These are phyloP conservation scores for Eucalyptus polybractea DNA, from an alignment of 345 rosid genomes.

Conservation along the genomic window DNA sequence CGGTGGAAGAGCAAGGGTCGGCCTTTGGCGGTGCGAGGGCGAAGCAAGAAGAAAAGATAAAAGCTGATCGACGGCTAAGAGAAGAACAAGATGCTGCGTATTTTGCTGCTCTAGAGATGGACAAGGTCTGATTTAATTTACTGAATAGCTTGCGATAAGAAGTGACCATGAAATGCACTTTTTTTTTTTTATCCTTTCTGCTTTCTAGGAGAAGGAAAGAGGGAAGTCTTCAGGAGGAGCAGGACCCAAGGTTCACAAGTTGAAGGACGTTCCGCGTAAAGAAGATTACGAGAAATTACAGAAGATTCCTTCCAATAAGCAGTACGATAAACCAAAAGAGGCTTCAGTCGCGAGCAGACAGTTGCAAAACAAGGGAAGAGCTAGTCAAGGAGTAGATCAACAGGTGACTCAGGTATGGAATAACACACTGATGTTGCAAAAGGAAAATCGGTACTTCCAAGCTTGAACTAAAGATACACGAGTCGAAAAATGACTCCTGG, in stretches of 20 bases:
- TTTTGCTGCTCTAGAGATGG: slow-evolving; percentile 32
- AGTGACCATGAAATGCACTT: neutral
- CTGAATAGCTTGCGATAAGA: neutral
- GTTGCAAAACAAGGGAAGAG: neutral
- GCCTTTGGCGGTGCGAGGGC: slow-evolving; percentile 24
- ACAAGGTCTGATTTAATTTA: slow-evolving; percentile 9
- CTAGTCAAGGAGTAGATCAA: slow-evolving; percentile 8
- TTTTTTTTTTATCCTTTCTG: neutral
- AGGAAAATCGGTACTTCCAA: neutral
- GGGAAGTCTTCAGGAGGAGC: neutral
- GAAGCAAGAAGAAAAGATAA: slow-evolving; percentile 23
- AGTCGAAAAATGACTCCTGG: neutral
- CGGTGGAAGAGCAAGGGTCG: slow-evolving; percentile 44
- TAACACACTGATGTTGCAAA: neutral
- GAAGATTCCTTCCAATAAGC: slow-evolving; percentile 1
- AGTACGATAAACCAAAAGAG: slow-evolving; percentile 4
- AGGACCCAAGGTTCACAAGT: neutral
- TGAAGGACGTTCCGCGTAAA: slow-evolving; percentile 1
- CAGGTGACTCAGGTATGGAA: slow-evolving; percentile 27
- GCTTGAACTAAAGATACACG: neutral
- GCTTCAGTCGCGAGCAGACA: neutral
- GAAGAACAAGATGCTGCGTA: slow-evolving; percentile 56
- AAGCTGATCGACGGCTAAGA: slow-evolving; percentile 33
- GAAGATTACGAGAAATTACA: neutral
- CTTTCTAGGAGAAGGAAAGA: slow-evolving; percentile 31